Percentiles rank a stretch among this genome's conserved stretches.
Evolutionary conservation across 495 filamentous ascomycete species (phyloP).

Genomic region (Aspergillus bertholletiae): DNA sequence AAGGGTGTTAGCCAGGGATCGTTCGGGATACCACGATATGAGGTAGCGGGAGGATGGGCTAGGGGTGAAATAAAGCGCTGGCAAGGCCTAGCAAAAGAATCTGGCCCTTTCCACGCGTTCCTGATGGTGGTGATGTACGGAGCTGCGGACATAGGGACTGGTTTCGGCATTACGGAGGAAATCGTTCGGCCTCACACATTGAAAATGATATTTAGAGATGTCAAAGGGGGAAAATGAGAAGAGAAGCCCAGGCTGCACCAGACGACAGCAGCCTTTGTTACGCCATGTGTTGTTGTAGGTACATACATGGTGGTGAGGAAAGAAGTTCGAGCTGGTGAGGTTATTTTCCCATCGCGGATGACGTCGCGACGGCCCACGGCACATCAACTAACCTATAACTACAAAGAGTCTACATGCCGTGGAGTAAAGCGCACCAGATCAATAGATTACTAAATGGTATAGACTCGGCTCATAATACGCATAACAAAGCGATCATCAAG

Average conservation of each 20-base stretch:
- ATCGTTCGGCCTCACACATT: neutral
- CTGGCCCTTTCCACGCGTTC: neutral
- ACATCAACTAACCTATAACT: too few relatives aligned
- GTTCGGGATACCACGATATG: slow-evolving; percentile 29
- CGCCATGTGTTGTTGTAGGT: neutral
- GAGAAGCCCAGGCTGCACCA: neutral
- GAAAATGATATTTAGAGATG: too few relatives aligned
- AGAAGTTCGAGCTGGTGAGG: too few relatives aligned
- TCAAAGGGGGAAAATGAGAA: neutral
- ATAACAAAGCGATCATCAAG: slow-evolving; percentile 17
- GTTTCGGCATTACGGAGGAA: slow-evolving; percentile 34
- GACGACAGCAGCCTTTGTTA: neutral
- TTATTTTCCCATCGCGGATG: neutral
- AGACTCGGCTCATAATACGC: slow-evolving; percentile 8
- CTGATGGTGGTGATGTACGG: slow-evolving; percentile 2
- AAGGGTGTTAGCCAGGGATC: slow-evolving; percentile 25
- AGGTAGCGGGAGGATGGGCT: slow-evolving; percentile 24
- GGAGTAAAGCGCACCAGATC: too few relatives aligned
- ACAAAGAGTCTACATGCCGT: too few relatives aligned
- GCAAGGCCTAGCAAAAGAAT: slow-evolving; percentile 5
- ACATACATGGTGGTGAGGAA: neutral
- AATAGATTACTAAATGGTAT: slow-evolving; percentile 13
- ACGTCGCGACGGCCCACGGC: too few relatives aligned
- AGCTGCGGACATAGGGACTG: slow-evolving; percentile 16
- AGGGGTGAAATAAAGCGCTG: slow-evolving; percentile 26